Conservation (phyloP, 1,284 basidiomycete species). For the Ustilago crameri region DNA sequence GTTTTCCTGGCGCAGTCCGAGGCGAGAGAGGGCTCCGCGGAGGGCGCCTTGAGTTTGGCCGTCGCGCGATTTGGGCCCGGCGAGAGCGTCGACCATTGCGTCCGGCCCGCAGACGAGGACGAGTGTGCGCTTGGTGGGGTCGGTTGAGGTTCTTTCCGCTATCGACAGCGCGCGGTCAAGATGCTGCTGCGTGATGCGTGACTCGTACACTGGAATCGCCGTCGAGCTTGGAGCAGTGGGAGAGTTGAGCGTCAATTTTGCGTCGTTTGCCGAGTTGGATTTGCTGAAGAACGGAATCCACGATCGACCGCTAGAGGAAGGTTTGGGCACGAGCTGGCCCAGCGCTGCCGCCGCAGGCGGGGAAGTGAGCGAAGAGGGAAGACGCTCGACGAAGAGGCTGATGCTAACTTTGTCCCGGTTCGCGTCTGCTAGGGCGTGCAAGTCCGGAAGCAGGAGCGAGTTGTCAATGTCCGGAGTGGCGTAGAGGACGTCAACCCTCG, state of each 20-base stretch:
- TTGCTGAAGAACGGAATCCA: conserved; percentile 19
- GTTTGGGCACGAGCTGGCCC: conserved; percentile 8
- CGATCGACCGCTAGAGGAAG: neutral
- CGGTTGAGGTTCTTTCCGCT: neutral
- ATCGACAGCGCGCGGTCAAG: conserved; percentile 11
- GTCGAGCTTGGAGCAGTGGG: conserved; percentile 4
- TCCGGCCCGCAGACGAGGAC: conserved; percentile 53
- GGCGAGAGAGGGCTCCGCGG: conserved; percentile 21
- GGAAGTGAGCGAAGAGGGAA: conserved; percentile 6
- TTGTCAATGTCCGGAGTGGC: conserved; percentile 23
- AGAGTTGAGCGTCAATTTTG: neutral
- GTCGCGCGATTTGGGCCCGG: conserved; percentile 41
- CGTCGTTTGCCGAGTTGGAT: neutral
- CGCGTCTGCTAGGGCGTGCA: conserved; percentile 16
- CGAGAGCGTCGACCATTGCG: conserved; percentile 41
- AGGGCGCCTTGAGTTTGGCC: conserved; percentile 41
- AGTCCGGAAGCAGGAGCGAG: conserved; percentile 40
- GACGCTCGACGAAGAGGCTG: conserved; percentile 29
- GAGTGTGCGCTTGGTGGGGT: conserved; percentile 4
- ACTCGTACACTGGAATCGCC: conserved; percentile 38
- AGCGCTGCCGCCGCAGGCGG: conserved; percentile 5
- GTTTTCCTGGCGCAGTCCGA: conserved; percentile 30
- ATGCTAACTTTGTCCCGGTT: conserved; percentile 29
- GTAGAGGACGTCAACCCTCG: conserved; percentile 46
- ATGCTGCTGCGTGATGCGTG: conserved; percentile 34